phyloP scores from a whole-genome alignment of 192 early-diverging fungal genomes.

The Borealophlyctis nickersoniae region DNA sequence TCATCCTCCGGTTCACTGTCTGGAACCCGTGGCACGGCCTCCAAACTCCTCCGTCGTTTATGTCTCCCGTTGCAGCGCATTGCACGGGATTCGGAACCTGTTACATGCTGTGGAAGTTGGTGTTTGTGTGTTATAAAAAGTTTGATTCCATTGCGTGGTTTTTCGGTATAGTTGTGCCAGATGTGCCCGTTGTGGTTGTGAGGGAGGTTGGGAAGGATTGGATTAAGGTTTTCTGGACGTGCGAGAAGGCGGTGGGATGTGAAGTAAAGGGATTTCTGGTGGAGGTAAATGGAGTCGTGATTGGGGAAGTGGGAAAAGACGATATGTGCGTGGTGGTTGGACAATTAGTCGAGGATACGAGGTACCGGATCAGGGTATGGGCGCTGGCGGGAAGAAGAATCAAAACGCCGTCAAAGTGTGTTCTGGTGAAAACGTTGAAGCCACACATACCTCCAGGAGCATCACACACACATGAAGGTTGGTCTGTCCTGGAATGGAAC shows the following conservation, averaged over 20 bases:
- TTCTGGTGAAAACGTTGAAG: constrained; percentile 25
- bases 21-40: constrained; percentile 37
- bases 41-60: constrained; percentile 30
- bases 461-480: not conserved
- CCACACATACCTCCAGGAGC: constrained; percentile 3
- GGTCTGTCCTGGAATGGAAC: not conserved
- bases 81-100: constrained; percentile 29
- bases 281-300: constrained; percentile 37
- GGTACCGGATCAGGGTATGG: constrained; percentile 39
- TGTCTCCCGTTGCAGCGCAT: constrained; percentile 38
- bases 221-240: constrained; percentile 29
- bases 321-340: constrained; percentile 30
- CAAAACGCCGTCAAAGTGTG: constrained; percentile 17
- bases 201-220: constrained; percentile 23
- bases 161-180: constrained; percentile 31
- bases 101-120: constrained; percentile 27
- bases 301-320: constrained; percentile 28
- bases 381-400: constrained; percentile 29
- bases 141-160: constrained; percentile 33
- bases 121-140: constrained; percentile 16
- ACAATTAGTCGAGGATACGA: constrained; percentile 14
- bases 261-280: constrained; percentile 22
- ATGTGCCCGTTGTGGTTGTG: constrained; percentile 22
- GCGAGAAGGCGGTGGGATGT: not conserved
- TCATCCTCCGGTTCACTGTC: constrained; percentile 39